A percentile compares a stretch with the other conserved stretches of the same genome.
These are phyloP conservation scores for Mycosarcoma maydis DNA, from an alignment of 1,284 basidiomycete species.

Conservation along the genomic window DNA sequence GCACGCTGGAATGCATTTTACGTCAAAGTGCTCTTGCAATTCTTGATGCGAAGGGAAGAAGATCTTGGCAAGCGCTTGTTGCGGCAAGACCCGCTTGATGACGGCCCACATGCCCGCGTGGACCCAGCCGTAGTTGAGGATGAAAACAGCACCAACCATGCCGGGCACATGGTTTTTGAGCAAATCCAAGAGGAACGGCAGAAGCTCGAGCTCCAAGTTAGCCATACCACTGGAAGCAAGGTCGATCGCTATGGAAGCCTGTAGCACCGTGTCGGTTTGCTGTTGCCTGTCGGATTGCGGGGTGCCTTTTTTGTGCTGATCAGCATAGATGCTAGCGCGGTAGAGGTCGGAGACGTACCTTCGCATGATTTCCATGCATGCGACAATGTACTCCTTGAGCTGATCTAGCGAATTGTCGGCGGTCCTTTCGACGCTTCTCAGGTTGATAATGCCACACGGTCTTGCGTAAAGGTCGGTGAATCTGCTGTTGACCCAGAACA, in stretches of 20 bases:
- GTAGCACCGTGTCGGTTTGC: conserved; percentile 36
- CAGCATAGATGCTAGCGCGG: conserved; percentile 7
- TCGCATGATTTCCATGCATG: conserved; percentile 61
- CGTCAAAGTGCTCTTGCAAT: conserved; percentile 73
- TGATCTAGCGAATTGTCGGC: conserved; percentile 56
- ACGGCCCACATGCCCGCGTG: conserved; percentile 81
- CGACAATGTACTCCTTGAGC: conserved; percentile 64
- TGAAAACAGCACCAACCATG: conserved; percentile 72
- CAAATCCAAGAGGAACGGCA: conserved; percentile 63
- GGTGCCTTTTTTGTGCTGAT: not conserved
- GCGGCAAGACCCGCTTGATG: conserved; percentile 78
- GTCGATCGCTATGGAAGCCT: conserved; percentile 58
- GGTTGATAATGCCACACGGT: conserved; percentile 59
- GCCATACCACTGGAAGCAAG: conserved; percentile 54
- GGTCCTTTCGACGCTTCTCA: conserved; percentile 58
- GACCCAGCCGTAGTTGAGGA: conserved; percentile 84
- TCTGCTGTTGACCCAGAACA: conserved; percentile 63
- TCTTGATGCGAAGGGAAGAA: conserved; percentile 77
- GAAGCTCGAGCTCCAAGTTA: conserved; percentile 63
- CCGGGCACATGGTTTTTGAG: conserved; percentile 65
- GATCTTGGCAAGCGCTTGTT: conserved; percentile 76
- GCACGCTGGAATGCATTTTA: conserved; percentile 69
- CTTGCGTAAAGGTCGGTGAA: conserved; percentile 59
- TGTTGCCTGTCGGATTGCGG: too few relatives aligned
- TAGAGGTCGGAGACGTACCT: conserved; percentile 55